Conservation (phyloP, 2,329 filamentous ascomycete genomes). For the Trichoderma simmonsii region DNA sequence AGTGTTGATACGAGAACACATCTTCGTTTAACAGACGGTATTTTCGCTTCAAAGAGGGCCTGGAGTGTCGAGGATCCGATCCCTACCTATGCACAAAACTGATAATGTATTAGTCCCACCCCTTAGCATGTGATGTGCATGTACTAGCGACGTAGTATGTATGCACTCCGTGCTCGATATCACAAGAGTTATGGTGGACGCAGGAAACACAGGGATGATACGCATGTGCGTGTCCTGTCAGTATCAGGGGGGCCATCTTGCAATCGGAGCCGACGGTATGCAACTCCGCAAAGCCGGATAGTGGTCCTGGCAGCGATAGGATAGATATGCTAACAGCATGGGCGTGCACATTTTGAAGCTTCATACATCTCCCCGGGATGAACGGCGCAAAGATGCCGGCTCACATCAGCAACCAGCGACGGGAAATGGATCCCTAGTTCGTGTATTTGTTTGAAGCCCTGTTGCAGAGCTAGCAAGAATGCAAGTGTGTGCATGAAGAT, state of each 20-base stretch:
- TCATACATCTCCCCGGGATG: background rate
- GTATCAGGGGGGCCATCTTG: background rate
- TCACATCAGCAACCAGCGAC: background rate
- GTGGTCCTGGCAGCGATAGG: background rate
- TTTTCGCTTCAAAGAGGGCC: background rate
- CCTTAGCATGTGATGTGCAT: background rate
- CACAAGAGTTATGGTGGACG: background rate
- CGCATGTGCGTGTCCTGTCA: background rate
- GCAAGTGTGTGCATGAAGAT: background rate
- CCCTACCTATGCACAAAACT: background rate
- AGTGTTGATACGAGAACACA: background rate
- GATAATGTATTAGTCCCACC: background rate
- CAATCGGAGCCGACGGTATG: background rate
- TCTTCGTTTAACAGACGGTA: background rate
- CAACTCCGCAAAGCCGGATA: background rate
- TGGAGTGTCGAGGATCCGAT: background rate
- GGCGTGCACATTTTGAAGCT: background rate
- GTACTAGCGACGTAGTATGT: background rate
- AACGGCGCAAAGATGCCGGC: background rate
- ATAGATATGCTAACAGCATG: background rate
- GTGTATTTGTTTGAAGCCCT: background rate
- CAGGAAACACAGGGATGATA: background rate
- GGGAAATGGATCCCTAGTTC: background rate
- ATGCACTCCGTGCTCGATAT: background rate
- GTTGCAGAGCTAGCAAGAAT: background rate